Base-by-base conservation (phyloP, 1,139 yeast species). In the Pichia cactophila region DNA sequence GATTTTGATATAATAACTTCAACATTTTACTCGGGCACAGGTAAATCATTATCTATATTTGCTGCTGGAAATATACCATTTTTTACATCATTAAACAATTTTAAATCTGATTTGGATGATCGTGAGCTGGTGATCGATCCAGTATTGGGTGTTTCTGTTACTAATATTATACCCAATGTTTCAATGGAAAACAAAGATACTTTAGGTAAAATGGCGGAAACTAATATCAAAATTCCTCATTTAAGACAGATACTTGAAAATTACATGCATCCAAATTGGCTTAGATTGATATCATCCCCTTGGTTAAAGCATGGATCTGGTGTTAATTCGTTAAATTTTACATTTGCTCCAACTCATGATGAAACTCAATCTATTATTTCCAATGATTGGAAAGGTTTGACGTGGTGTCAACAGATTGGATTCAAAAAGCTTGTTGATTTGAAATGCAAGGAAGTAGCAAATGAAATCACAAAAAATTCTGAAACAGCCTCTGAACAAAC, bases 181-280 rank as follows among this genome's bases (percentile, higher is more conserved):
- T 63, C 62, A 11, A 54, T 69, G 4, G 56, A 61, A 47, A 64
- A 62, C 16, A 54, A 67, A 10, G 61, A 68, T 17, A 65, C 65
- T 9, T 62, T 71, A 51, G 62, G 64, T n/a, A 54, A 60, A 41
- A 48, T 64, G 31, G 58, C 69, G 29, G 70, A 77, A 48, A 74
- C 82, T 23, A 49, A 51, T 23, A 43, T 45, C 11, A 85, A 86
- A 9, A 77, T 80, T 51, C 86, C 90, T 4, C 77, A 83, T 2
- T 64, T 74, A 31, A 76, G 86, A 1, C 86, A 83, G 56, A 76
- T 88, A 50, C 71, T 88, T 66, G 75, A 78, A 46, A 80, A 78
- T 50, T 86, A 86, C 61, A 74, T 84, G 58, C 96, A 89, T 64
- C 96, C 97, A 14, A 86, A 85, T 54, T 86, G 95, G 86, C 83